Evolutionary conservation across 2,329 filamentous ascomycete species (phyloP).

Genomic region (Calonectria naviculata): DNA sequence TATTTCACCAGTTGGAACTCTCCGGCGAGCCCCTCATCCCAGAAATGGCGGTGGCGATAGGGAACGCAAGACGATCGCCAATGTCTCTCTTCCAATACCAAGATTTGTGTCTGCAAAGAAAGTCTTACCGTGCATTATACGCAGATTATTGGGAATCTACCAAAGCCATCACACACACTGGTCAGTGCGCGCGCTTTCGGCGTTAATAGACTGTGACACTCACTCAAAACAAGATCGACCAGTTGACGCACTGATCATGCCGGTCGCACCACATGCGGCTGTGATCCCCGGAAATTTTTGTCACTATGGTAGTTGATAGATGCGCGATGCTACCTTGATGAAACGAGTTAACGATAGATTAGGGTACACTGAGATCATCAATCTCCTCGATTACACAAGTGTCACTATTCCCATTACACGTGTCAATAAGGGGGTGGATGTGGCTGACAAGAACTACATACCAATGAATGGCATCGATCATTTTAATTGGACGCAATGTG

Average conservation of each 20-base stretch:
- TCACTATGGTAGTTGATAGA: constrained; percentile 17
- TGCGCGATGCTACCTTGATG: neutral
- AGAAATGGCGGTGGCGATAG: neutral
- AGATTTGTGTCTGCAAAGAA: neutral
- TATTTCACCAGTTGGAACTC: neutral
- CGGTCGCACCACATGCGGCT: constrained; percentile 61
- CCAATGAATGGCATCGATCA: neutral
- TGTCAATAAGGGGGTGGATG: constrained; percentile 62
- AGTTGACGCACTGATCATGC: constrained; percentile 66
- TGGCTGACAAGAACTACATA: constrained; percentile 47
- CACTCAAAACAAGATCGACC: constrained; percentile 48
- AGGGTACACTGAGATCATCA: constrained; percentile 50
- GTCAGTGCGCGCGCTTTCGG: neutral
- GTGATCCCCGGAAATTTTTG: constrained; percentile 58
- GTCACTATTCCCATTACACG: constrained; percentile 65
- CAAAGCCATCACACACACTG: neutral
- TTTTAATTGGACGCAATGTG: neutral
- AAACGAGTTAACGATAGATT: constrained; percentile 39
- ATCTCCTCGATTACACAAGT: constrained; percentile 66
- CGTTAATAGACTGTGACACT: neutral
- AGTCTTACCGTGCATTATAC: neutral
- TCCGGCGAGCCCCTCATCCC: neutral
- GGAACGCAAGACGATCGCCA: neutral
- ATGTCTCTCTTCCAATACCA: neutral
- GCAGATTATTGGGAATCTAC: neutral